These are phyloP conservation scores for Botrytis fabae DNA, from an alignment of 2,329 filamentous ascomycete genomes.

Conservation along the genomic window DNA sequence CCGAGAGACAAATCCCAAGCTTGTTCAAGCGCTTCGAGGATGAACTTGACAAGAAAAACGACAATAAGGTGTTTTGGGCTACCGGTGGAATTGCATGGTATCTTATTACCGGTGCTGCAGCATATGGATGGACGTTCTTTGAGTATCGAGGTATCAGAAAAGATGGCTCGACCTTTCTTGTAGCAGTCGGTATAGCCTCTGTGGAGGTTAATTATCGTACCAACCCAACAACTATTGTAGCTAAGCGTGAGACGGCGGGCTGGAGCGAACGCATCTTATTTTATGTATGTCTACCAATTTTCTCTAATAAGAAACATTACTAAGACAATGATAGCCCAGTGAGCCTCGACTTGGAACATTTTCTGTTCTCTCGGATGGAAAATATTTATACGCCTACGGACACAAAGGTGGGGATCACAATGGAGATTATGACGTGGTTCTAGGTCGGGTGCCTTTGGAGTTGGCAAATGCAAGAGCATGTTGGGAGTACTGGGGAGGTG, in stretches of 20 bases:
- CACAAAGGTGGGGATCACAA: slow-evolving; percentile 25
- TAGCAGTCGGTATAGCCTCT: slow-evolving; percentile 19
- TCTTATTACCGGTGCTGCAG: slow-evolving; percentile 1
- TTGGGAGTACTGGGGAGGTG: slow-evolving; percentile 25
- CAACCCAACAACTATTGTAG: slow-evolving; percentile 12
- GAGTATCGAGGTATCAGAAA: slow-evolving; percentile 11
- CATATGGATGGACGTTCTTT: slow-evolving; percentile 24
- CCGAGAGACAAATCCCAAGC: slow-evolving; percentile 20
- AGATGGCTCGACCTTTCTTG: slow-evolving; percentile 16
- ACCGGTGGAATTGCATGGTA: slow-evolving; percentile 21
- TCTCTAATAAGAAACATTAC: neutral
- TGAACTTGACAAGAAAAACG: slow-evolving; percentile 17
- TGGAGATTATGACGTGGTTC: slow-evolving; percentile 26
- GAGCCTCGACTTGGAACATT: slow-evolving; percentile 30
- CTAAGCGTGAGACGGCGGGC: slow-evolving; percentile 12
- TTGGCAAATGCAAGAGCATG: slow-evolving; percentile 16
- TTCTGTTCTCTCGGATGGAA: slow-evolving; percentile 19
- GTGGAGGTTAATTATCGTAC: slow-evolving; percentile 17
- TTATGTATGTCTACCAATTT: neutral
- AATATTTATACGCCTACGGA: slow-evolving; percentile 30
- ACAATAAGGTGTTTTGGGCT: slow-evolving; percentile 13
- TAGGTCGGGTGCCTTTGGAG: slow-evolving; percentile 25
- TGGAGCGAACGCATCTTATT: slow-evolving; percentile 15
- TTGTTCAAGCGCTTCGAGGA: slow-evolving; percentile 16
- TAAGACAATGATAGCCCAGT: slow-evolving; percentile 11